phyloP scores from a whole-genome alignment of 305 asterid species.

The Lippia alba region DNA sequence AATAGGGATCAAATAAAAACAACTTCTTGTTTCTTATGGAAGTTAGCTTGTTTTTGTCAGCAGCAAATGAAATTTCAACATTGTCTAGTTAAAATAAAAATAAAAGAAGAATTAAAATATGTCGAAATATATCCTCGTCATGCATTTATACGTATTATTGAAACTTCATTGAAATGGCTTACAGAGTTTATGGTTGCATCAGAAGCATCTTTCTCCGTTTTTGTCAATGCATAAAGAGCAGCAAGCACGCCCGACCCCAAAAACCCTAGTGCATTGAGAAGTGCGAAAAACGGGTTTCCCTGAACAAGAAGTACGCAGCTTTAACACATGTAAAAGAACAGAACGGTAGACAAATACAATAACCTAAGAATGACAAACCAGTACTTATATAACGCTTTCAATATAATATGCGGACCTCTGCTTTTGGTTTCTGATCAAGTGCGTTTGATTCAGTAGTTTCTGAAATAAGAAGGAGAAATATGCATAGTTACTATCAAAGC shows the following conservation, averaged over 20 bases:
- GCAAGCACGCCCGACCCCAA: slow-evolving; percentile 77
- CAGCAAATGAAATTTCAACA: neutral
- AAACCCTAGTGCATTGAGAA: slow-evolving; percentile 67
- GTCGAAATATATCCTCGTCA: neutral
- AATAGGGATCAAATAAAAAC: neutral
- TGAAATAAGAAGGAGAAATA: slow-evolving; percentile 37
- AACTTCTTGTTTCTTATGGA: neutral
- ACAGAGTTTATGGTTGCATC: slow-evolving; percentile 81
- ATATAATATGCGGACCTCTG: slow-evolving; percentile 59
- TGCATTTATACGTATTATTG: neutral
- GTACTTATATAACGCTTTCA: slow-evolving; percentile 36
- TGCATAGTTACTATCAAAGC: slow-evolving; percentile 18
- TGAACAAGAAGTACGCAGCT: slow-evolving; percentile 40
- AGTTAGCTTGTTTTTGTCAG: neutral
- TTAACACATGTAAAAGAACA: slow-evolving; percentile 37
- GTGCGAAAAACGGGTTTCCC: slow-evolving; percentile 56
- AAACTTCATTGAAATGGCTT: slow-evolving; percentile 45
- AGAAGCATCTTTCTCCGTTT: slow-evolving; percentile 64
- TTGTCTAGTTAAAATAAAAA: no score
- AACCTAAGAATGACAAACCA: slow-evolving; percentile 29
- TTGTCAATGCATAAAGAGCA: slow-evolving; percentile 68
- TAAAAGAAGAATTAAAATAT: no score
- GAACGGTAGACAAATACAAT: slow-evolving; percentile 25
- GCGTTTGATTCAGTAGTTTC: slow-evolving; percentile 46
- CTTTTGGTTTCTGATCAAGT: slow-evolving; percentile 48